These are phyloP conservation scores for Candida gigantensis DNA, from an alignment of 1,139 yeast genomes.

Conservation along the genomic window DNA sequence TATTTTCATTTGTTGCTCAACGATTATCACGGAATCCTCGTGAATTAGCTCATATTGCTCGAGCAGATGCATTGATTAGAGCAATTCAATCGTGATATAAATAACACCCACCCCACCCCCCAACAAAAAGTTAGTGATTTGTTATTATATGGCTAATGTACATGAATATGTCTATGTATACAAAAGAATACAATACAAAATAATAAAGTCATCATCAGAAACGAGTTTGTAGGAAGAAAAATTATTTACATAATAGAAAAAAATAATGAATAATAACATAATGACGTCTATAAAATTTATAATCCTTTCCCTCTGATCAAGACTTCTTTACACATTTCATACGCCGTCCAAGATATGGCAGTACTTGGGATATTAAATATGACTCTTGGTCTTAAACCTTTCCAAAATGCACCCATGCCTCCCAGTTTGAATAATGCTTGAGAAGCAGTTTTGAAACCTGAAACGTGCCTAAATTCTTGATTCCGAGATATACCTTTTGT, in stretches of 20 bases:
- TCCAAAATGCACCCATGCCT: slow-evolving; percentile 70
- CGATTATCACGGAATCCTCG: slow-evolving; percentile 46
- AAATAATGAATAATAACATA: not conserved
- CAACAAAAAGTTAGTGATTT: no score
- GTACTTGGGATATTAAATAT: slow-evolving; percentile 95
- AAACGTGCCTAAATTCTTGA: slow-evolving; percentile 55
- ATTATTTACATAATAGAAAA: slow-evolving; percentile 1
- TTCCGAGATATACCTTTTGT: slow-evolving; percentile 61
- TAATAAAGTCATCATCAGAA: no score
- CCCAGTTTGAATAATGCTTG: slow-evolving; percentile 62
- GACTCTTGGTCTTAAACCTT: slow-evolving; percentile 91
- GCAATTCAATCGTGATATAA: slow-evolving; percentile 19
- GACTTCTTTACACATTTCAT: slow-evolving; percentile 92
- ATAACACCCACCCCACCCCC: no score
- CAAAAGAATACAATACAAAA: not conserved
- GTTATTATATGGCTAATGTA: no score
- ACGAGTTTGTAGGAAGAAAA: no score
- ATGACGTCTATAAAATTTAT: slow-evolving; percentile 2
- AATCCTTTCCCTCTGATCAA: slow-evolving; percentile 27
- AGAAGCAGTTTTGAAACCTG: slow-evolving; percentile 75
- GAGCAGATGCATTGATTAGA: slow-evolving; percentile 28
- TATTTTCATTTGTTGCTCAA: slow-evolving; percentile 81
- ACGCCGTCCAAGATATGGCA: slow-evolving; percentile 97
- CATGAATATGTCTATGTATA: not conserved
- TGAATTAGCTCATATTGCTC: slow-evolving; percentile 35